These are phyloP conservation scores for Paecilomyces sp. DNA, from an alignment of 2,329 filamentous ascomycete genomes.

Conservation along the genomic window DNA sequence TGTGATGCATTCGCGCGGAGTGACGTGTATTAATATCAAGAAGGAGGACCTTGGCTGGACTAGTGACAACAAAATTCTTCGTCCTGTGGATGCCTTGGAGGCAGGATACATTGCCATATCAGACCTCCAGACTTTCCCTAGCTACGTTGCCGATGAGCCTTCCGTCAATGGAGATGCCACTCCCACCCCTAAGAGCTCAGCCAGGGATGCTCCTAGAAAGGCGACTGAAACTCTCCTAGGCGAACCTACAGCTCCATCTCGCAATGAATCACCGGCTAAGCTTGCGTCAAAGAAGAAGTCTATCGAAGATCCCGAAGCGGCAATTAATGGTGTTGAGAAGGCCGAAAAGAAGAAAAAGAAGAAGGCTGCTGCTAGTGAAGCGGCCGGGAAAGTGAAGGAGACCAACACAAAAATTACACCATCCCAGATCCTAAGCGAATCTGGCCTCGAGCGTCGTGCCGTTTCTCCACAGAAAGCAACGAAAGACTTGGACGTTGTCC, in stretches of 20 bases:
- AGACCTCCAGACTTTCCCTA: slow-evolving; percentile 53
- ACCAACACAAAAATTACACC: slow-evolving; percentile 12
- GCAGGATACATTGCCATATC: slow-evolving; percentile 68
- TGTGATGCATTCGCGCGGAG: slow-evolving; percentile 93
- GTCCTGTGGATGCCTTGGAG: slow-evolving; percentile 67
- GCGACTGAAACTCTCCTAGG: slow-evolving; percentile 26
- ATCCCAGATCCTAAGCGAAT: slow-evolving; percentile 7
- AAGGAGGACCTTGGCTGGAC: slow-evolving; percentile 89
- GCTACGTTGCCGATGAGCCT: slow-evolving; percentile 30
- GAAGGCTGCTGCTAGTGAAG: slow-evolving; percentile 38
- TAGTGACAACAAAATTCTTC: slow-evolving; percentile 78
- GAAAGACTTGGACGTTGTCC: slow-evolving; percentile 2
- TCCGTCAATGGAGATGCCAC: slow-evolving; percentile 39
- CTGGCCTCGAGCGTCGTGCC: slow-evolving; percentile 4
- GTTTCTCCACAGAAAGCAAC: slow-evolving; percentile 5
- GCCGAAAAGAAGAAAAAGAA: slow-evolving; percentile 68
- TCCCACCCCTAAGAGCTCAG: slow-evolving; percentile 27
- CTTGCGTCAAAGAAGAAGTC: slow-evolving; percentile 34
- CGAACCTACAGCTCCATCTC: slow-evolving; percentile 15
- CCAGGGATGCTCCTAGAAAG: slow-evolving; percentile 35
- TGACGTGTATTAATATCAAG: slow-evolving; percentile 81
- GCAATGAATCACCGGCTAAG: slow-evolving; percentile 33
- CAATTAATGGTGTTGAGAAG: slow-evolving; percentile 43
- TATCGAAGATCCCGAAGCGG: slow-evolving; percentile 25
- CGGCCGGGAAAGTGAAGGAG: slow-evolving; percentile 41